Evolutionary conservation across 2,329 filamentous ascomycete species (phyloP).

Genomic region (Coniochaeta hoffmannii): DNA sequence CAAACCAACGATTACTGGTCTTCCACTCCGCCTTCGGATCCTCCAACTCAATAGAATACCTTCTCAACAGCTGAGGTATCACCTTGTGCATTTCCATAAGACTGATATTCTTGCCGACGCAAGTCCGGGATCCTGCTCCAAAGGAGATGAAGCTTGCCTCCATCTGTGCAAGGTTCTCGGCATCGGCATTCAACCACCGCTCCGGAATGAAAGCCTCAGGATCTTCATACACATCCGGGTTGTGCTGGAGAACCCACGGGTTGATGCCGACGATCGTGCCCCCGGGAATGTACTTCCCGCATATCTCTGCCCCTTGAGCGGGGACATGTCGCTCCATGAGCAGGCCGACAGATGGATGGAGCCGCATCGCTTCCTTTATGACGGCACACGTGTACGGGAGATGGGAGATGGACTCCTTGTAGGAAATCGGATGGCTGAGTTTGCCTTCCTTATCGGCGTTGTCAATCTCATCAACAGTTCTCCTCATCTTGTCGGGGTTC

Average conservation of each 20-base stretch:
- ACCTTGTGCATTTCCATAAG: slow-evolving; percentile 10
- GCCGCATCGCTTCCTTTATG: slow-evolving; percentile 2
- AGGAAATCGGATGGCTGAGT: slow-evolving; percentile 1
- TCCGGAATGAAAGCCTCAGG: slow-evolving; percentile 6
- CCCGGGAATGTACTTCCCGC: slow-evolving; percentile 14
- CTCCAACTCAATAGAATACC: neutral
- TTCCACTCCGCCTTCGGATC: slow-evolving; percentile 3
- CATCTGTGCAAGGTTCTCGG: slow-evolving; percentile 3
- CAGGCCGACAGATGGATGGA: slow-evolving; percentile 2
- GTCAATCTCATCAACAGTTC: slow-evolving; percentile 1
- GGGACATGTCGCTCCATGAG: slow-evolving; percentile 3
- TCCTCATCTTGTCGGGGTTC: slow-evolving; percentile 3
- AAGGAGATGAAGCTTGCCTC: neutral
- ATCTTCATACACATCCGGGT: slow-evolving; percentile 5
- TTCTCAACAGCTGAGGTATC: slow-evolving; percentile 1
- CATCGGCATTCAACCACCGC: slow-evolving; percentile 6
- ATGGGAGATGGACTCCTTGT: slow-evolving; percentile 3
- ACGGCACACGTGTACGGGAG: slow-evolving; percentile 2
- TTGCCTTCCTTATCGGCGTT: slow-evolving; percentile 1
- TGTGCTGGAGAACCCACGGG: slow-evolving; percentile 18
- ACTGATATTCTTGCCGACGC: slow-evolving; percentile 5
- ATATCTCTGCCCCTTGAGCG: slow-evolving; percentile 10
- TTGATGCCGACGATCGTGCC: slow-evolving; percentile 18
- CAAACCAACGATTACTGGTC: slow-evolving; percentile 3
- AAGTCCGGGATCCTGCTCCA: neutral